Conservation (phyloP, 169 alveolate species). For the Blepharisma undulans region DNA sequence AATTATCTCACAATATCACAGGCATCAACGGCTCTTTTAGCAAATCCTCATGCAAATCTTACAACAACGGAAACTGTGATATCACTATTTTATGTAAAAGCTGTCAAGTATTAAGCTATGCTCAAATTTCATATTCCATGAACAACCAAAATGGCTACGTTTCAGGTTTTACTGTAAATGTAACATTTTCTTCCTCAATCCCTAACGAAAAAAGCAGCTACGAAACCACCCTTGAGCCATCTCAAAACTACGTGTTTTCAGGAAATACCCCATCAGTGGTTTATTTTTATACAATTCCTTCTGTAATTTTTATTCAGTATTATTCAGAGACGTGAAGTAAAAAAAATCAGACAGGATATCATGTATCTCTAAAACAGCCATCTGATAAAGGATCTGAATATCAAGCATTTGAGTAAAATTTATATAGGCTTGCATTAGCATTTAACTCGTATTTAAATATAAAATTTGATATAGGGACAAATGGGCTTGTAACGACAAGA, state of each 20-base stretch:
- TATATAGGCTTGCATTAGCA: not conserved
- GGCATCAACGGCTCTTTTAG: not conserved
- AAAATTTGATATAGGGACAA: not conserved
- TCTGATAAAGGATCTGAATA: not conserved
- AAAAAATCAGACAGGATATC: conserved; percentile 32
- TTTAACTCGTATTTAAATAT: not conserved
- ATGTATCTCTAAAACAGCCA: not conserved
- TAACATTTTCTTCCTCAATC: conserved; percentile 36
- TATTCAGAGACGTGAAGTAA: too few relatives aligned
- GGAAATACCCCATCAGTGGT: not conserved
- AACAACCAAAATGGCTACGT: not conserved
- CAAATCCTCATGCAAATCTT: not conserved
- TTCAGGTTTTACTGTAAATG: conserved; percentile 8
- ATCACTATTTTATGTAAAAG: not conserved
- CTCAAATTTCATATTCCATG: not conserved
- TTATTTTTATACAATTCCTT: not conserved
- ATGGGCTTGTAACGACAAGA: not conserved
- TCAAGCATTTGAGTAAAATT: not conserved
- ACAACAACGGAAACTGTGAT: not conserved
- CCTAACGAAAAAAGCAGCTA: conserved; percentile 15
- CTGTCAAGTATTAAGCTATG: not conserved
- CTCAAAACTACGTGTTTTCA: not conserved
- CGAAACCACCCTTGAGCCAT: not conserved
- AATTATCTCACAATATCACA: too few relatives aligned
- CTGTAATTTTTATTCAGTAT: too few relatives aligned